A percentile compares a stretch with the other conserved stretches of the same genome.
These are phyloP conservation scores for Discostella pseudostelligera DNA, from an alignment of 108 stramenopile species.

Conservation along the genomic window DNA sequence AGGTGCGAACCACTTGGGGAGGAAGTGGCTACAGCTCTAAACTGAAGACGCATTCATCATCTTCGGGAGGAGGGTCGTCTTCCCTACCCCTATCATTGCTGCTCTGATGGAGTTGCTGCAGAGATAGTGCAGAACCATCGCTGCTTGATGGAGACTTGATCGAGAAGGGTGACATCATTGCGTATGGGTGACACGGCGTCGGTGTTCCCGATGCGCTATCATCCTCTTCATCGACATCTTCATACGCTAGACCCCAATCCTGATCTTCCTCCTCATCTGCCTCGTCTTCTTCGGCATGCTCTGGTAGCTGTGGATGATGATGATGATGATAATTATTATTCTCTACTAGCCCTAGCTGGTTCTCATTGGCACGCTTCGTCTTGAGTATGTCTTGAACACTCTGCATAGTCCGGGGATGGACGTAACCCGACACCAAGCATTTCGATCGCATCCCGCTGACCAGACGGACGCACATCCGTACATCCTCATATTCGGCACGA, in stretches of 20 bases:
- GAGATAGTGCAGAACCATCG: not conserved
- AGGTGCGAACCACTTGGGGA: not conserved
- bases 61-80: conserved; percentile 4
- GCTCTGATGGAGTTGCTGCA: not conserved
- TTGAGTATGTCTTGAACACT: conserved; percentile 18
- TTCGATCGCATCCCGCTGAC: conserved; percentile 28
- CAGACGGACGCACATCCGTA: conserved; percentile 42
- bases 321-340: no score
- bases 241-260: not conserved
- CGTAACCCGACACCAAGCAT: conserved; percentile 12
- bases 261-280: not conserved
- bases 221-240: conserved; percentile 1
- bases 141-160: conserved; percentile 6
- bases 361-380: conserved; percentile 23
- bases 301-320: not conserved
- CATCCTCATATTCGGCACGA: conserved; percentile 36
- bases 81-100: not conserved
- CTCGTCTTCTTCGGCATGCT: not conserved
- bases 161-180: not conserved
- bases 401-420: conserved; percentile 18
- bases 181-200: not conserved
- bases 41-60: conserved; percentile 15
- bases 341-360: conserved; percentile 9
- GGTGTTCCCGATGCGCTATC: not conserved
- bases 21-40: conserved; percentile 2